Percentiles rank a stretch among this genome's conserved stretches.
These are phyloP conservation scores for Trichoderma harzianum DNA, from an alignment of 2,329 filamentous ascomycete species.

Conservation along the genomic window DNA sequence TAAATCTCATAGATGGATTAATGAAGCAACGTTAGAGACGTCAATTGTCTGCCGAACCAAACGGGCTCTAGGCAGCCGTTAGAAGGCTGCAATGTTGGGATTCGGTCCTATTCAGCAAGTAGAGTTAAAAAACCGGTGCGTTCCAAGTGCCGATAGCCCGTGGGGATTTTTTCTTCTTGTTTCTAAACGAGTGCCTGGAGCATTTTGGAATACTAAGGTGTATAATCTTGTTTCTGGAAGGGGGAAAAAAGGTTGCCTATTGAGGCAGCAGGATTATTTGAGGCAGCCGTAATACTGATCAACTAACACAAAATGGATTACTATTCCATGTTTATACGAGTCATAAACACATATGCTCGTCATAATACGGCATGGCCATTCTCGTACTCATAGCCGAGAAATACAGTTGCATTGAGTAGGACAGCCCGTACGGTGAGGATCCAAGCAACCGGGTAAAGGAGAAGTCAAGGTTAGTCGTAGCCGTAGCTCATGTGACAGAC, in stretches of 20 bases:
- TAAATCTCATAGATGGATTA: conserved; percentile 25
- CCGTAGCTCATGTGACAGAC: not conserved
- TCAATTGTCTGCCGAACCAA: not conserved
- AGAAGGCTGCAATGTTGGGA: not conserved
- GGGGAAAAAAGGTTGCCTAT: not conserved
- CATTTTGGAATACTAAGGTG: not conserved
- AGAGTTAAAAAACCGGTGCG: not conserved
- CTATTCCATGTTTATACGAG: not conserved
- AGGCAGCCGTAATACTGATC: not conserved
- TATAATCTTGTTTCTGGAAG: not conserved
- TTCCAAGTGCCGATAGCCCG: not conserved
- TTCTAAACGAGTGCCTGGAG: not conserved
- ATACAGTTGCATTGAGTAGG: not conserved
- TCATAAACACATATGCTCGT: not conserved
- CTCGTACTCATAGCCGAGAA: not conserved
- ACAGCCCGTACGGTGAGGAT: not conserved
- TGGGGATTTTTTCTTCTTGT: not conserved
- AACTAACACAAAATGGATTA: not conserved
- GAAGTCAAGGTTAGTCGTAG: not conserved
- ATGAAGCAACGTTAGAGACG: conserved; percentile 19
- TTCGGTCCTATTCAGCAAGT: not conserved
- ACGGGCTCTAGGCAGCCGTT: not conserved
- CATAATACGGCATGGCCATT: not conserved
- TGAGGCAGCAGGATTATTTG: not conserved
- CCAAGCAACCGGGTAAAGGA: conserved; percentile 7